Conservation (phyloP, 1,139 yeast species). For the Diutina rugosa region DNA sequence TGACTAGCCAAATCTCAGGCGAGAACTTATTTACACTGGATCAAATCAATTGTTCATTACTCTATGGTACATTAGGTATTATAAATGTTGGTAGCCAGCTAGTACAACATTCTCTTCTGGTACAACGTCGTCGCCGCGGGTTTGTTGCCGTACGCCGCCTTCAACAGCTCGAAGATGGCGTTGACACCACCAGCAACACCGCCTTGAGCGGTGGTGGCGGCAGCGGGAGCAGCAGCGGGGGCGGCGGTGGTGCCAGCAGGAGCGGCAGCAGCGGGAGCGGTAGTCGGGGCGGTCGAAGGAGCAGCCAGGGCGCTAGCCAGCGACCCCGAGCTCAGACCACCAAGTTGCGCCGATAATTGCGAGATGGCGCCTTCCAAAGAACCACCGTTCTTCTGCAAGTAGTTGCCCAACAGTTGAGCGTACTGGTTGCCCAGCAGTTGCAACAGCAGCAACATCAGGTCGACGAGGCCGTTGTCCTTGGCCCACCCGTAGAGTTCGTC, state of each 20-base stretch:
- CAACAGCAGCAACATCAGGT: not conserved
- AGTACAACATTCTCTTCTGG: constrained; percentile 1
- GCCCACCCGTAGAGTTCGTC: constrained; percentile 1
- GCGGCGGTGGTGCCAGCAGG: not conserved
- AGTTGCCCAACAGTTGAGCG: not conserved
- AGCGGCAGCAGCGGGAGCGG: not conserved
- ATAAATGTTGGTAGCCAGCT: not conserved
- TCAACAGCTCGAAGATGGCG: not conserved
- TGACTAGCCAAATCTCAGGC: too few relatives aligned
- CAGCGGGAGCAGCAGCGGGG: not conserved
- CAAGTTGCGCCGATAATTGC: not conserved
- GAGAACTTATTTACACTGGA: too few relatives aligned
- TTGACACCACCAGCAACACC: not conserved
- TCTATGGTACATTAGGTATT: not conserved
- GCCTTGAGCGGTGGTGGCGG: not conserved
- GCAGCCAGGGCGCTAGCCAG: not conserved
- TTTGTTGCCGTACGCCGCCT: constrained; percentile 1
- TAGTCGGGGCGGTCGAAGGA: not conserved
- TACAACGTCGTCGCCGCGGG: not conserved
- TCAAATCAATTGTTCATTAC: not conserved
- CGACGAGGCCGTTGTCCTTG: not conserved
- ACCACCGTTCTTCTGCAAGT: not conserved
- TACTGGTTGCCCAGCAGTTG: not conserved
- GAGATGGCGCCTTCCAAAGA: not conserved
- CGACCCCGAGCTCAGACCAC: not conserved